Base-by-base conservation (phyloP, 2,329 filamentous ascomycete genomes). In the Plenodomus biglobosus region DNA sequence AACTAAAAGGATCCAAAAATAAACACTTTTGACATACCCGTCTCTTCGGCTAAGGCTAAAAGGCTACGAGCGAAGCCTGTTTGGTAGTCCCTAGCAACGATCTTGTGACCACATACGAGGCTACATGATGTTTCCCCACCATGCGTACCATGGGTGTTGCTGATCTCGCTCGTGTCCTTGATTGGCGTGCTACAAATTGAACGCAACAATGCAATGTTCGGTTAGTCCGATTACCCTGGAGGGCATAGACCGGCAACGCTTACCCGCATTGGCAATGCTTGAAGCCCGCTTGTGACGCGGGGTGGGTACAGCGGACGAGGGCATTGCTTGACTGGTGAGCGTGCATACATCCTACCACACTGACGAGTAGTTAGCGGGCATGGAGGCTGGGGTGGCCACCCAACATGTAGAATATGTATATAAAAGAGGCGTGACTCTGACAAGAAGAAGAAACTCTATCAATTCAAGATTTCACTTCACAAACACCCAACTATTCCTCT, bases 21-120 rank as follows among this genome's bases (percentile, higher is more conserved):
- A n/a, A 30, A 42, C 34, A 42, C 48, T 46, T 35, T 43, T 20
- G 35, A 40, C 32, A 37, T 44, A 38, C 45, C 37, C 38, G 27
- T 32, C 44, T 20, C 38, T 41, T 50, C 43, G 45, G 40, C 48
- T 50, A 38, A 21, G 38, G 48, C 32, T 53, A 49, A 48, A 40
- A 39, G 22, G 10, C 36, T 34, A 40, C 48, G 43, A 49, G 42
- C 42, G 42, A 32, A n/a, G 36, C 36, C 42, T 17, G 21, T 39
- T 44, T 20, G 15, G 42, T 36, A 13, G 35, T 17, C 10, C 13
- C 17, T 16, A 19, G n/a, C 16, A 38, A 17, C 21, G 44, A 46
- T 42, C 40, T 15, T 32, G 38, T 45, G 49, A 42, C 41, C 41
- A 24, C 44, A 53, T 44, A 46, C 47, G 49, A 48, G 46, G 8